A percentile compares a stretch with the other conserved stretches of the same genome.
phyloP scores from a whole-genome alignment of 2,329 filamentous ascomycete genomes.

The Phialocephala subalpina region DNA sequence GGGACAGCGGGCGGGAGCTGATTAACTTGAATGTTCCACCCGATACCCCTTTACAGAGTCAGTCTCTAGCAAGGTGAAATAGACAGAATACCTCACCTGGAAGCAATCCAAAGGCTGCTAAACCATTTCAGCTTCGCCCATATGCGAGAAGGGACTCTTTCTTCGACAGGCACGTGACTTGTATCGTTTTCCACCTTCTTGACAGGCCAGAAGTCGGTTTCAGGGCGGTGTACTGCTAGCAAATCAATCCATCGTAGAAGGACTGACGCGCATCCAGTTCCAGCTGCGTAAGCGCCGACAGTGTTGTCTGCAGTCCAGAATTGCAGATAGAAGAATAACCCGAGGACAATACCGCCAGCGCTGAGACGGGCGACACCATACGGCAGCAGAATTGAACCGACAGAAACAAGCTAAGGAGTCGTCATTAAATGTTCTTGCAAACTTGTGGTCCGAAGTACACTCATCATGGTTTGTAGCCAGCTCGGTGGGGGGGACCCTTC shows the following conservation, averaged over 20 bases:
- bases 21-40: conserved; percentile 5
- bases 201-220: conserved; percentile 16
- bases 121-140: conserved; percentile 16
- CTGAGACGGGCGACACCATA: neutral
- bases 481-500: neutral
- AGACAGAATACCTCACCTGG: neutral
- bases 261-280: neutral
- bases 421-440: neutral
- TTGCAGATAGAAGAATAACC: conserved; percentile 7
- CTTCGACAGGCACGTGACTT: neutral
- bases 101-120: conserved; percentile 2
- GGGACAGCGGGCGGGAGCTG: neutral
- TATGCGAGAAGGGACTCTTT: neutral
- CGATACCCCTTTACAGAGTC: conserved; percentile 3
- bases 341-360: neutral
- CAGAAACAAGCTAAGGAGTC: conserved; percentile 1
- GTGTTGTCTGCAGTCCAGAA: neutral
- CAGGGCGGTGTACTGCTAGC: conserved; percentile 10
- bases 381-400: conserved; percentile 12
- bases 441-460: neutral
- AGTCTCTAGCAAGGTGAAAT: neutral
- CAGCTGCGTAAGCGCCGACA: neutral
- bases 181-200: neutral
- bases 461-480: neutral
- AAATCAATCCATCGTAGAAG: conserved; percentile 17